Evolutionary conservation across 164 flowering plant species (phyloP).

Genomic region (Annona squamosa): DNA sequence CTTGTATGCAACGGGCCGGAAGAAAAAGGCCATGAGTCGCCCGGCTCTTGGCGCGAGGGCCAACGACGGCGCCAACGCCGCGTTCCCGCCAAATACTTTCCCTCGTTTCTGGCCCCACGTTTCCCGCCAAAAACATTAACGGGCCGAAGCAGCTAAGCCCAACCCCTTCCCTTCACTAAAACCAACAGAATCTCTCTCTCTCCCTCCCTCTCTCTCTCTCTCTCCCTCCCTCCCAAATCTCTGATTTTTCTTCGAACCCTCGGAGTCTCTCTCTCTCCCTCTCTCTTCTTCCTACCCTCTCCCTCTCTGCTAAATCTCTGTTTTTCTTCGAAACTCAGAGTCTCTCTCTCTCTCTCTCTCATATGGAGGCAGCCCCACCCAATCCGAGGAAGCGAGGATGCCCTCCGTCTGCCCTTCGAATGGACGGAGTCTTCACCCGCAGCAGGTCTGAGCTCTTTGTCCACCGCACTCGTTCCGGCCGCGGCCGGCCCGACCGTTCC

Average conservation of each 20-base stretch:
- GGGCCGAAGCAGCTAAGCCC: neutral
- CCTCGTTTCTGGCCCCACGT: neutral
- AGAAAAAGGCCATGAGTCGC: neutral
- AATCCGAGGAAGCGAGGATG: constrained; percentile 20
- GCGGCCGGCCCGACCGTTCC: constrained; percentile 10
- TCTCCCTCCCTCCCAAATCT: neutral
- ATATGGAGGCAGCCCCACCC: constrained; percentile 1
- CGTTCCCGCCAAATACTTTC: constrained; percentile 5
- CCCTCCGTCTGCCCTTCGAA: neutral
- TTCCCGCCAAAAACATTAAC: constrained; percentile 10
- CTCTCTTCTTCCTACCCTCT: neutral
- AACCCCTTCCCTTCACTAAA: neutral
- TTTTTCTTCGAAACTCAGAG: neutral
- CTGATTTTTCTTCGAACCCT: too few relatives aligned
- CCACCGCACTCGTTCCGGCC: constrained; percentile 33
- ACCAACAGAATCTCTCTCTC: too few relatives aligned
- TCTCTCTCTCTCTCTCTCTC: neutral
- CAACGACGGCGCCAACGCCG: neutral
- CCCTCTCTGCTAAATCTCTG: neutral
- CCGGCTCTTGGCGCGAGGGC: neutral
- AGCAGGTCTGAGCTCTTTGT: constrained; percentile 23
- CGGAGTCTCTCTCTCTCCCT: neutral
- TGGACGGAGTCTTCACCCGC: constrained; percentile 21
- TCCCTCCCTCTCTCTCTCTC: neutral
- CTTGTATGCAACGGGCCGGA: too few relatives aligned